These are phyloP conservation scores for Chalara sp. DNA, from an alignment of 2,329 filamentous ascomycete species.

Conservation along the genomic window DNA sequence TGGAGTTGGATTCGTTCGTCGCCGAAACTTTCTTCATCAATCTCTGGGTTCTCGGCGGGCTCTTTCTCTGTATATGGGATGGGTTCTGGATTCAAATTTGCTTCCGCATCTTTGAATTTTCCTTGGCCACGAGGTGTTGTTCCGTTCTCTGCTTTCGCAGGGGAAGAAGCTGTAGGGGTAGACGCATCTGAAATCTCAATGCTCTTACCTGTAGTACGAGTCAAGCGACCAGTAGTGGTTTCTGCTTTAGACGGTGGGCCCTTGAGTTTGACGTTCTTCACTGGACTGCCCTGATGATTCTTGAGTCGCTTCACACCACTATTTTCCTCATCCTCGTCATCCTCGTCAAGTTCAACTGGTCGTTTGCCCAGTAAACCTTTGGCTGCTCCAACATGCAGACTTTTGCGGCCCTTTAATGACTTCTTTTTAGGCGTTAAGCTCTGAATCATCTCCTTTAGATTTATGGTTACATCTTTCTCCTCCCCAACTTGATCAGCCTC, in stretches of 20 bases:
- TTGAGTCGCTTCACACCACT: slow-evolving; percentile 64
- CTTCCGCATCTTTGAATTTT: slow-evolving; percentile 47
- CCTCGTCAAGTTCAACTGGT: slow-evolving; percentile 60
- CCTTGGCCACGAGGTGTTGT: slow-evolving; percentile 51
- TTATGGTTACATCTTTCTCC: slow-evolving; percentile 57
- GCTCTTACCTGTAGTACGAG: slow-evolving; percentile 42
- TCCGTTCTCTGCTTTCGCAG: slow-evolving; percentile 39
- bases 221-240: slow-evolving; percentile 54
- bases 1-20: slow-evolving; percentile 72
- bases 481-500: slow-evolving; percentile 42
- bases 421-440: slow-evolving; percentile 72
- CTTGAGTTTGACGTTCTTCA: slow-evolving; percentile 67
- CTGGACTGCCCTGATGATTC: slow-evolving; percentile 65
- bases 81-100: slow-evolving; percentile 33
- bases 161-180: slow-evolving; percentile 37
- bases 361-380: slow-evolving; percentile 68
- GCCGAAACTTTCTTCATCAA: slow-evolving; percentile 27
- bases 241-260: slow-evolving; percentile 63
- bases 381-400: slow-evolving; percentile 68
- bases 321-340: slow-evolving; percentile 53
- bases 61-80: slow-evolving; percentile 34
- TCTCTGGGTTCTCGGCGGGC: slow-evolving; percentile 41
- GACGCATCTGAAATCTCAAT: slow-evolving; percentile 33
- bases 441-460: slow-evolving; percentile 70
- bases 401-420: slow-evolving; percentile 61